These are phyloP conservation scores for Neonectria punicea DNA, from an alignment of 2,329 filamentous ascomycete species.

Conservation along the genomic window DNA sequence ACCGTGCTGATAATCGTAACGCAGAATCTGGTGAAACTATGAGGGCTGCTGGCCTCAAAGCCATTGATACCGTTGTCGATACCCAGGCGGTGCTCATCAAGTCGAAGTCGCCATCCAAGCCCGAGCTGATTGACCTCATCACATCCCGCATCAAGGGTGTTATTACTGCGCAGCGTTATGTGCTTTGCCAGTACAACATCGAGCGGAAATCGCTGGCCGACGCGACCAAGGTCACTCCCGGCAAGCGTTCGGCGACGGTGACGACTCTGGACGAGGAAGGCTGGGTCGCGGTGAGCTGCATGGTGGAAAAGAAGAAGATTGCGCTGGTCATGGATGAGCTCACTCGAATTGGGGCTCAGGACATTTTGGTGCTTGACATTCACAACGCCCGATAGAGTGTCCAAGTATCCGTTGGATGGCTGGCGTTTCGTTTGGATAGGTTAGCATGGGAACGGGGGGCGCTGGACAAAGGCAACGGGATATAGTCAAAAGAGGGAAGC, in stretches of 20 bases:
- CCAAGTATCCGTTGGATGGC: conserved; percentile 19
- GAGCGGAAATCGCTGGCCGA: conserved; percentile 73
- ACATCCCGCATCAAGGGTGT: conserved; percentile 89
- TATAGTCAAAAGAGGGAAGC: conserved; percentile 21
- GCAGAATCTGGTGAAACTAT: conserved; percentile 97
- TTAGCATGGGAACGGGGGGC: conserved; percentile 27
- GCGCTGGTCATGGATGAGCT: conserved; percentile 89
- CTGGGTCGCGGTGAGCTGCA: conserved; percentile 94
- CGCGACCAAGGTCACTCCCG: conserved; percentile 85
- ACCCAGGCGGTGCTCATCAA: conserved; percentile 92
- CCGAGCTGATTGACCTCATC: conserved; percentile 84
- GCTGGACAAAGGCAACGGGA: conserved; percentile 32
- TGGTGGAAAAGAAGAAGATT: conserved; percentile 91
- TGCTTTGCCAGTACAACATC: conserved; percentile 97
- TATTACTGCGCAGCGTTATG: conserved; percentile 93
- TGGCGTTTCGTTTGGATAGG: conserved; percentile 24
- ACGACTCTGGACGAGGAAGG: conserved; percentile 88
- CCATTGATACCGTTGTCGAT: conserved; percentile 92
- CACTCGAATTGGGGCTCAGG: conserved; percentile 78
- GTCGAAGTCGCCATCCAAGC: conserved; percentile 84
- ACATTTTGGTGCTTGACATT: conserved; percentile 87
- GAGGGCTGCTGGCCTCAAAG: conserved; percentile 92
- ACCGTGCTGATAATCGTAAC: conserved; percentile 26
- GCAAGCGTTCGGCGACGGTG: conserved; percentile 91
- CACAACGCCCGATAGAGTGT: conserved; percentile 73